A percentile compares a stretch with the other conserved stretches of the same genome.
phyloP scores from a whole-genome alignment of 805 yeast species.

The Candida odintsovae region DNA sequence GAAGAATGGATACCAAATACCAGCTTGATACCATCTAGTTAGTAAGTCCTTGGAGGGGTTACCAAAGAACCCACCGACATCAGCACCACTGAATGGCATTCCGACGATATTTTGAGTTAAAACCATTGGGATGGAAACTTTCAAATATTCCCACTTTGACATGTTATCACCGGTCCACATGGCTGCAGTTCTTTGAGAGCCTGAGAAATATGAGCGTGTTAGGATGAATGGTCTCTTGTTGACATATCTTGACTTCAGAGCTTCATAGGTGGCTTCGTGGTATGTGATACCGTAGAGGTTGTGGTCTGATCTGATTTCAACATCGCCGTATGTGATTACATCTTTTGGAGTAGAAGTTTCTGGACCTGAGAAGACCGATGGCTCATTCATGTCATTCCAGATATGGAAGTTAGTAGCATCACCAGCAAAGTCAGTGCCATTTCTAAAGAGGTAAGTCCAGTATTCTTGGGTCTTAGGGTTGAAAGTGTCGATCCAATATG shows the following conservation, averaged over 20 bases:
- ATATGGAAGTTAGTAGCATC: constrained; percentile 62
- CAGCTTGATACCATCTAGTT: constrained; percentile 94
- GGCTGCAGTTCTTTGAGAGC: constrained; percentile 87
- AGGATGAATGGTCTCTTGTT: constrained; percentile 76
- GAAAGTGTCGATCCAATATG: constrained; percentile 87
- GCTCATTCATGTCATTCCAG: constrained; percentile 99
- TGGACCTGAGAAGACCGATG: constrained; percentile 91
- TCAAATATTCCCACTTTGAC: constrained; percentile 86
- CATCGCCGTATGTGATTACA: constrained; percentile 65
- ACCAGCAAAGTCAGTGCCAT: constrained; percentile 41
- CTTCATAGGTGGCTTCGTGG: constrained; percentile 73
- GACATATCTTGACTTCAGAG: constrained; percentile 47
- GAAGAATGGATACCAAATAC: constrained; percentile 94
- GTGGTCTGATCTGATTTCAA: constrained; percentile 91
- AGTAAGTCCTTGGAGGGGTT: constrained; percentile 77
- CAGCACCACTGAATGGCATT: constrained; percentile 92
- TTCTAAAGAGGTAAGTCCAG: constrained; percentile 54
- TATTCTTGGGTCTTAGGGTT: constrained; percentile 51
- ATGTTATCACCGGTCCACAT: constrained; percentile 98
- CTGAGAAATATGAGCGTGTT: constrained; percentile 83
- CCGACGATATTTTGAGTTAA: constrained; percentile 77
- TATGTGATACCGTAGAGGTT: constrained; percentile 76
- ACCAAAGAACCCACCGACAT: constrained; percentile 95
- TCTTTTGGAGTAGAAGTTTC: constrained; percentile 89
- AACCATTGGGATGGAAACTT: constrained; percentile 80